Evolutionary conservation across 495 filamentous ascomycete species (phyloP), one percentile per base, ranked within the genome.

Genomic region (Pyrenula massariospora): DNA sequence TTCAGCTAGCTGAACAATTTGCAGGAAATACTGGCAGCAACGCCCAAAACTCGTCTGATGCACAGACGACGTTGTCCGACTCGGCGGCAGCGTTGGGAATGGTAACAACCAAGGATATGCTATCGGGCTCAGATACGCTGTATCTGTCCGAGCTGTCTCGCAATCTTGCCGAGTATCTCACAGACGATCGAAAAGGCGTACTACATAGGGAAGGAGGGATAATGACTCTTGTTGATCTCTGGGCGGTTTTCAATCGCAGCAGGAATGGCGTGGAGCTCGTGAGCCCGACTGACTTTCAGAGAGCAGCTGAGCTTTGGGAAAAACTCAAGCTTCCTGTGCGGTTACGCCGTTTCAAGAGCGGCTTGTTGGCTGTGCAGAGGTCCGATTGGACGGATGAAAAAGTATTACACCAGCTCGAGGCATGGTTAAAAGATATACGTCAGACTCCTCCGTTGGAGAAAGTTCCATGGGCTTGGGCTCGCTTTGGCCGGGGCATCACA

Each of bases 221-320:
- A 60, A 89, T 97, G 68, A 95, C 83, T 55, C 78, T 99, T 8
- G 92, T 97, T 21, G 93, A 99, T 64, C 77, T 97, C 1, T 99
- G 93, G 93, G 91, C 93, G 8, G 79, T 95, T 25, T 96, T 96
- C 74, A 99, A 99, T 63, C 86, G 93, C n/a, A 89, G 89, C 22
- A 79, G 94, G 48, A 90, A 89, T 54, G 93, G 93, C 10, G 91
- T 99, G 10, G 94, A 99, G 66, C 77, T 99, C 10, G 85, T 97
- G 59, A 95, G 88, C 59, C 93, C 93, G 0, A 75, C 82, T 5
- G 93, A 99, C 64, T 94, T 97, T 61, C 87, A 93, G 64, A 90
- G 88, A 64, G 94, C 94, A 1, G 88, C 89, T 1, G 74, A 79
- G 52, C 65, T 95, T 25, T 99, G 92, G 87, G 91, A 93, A 65